Conservation (phyloP, 257 asterid genomes). For the Nicotiana benthamiana region DNA sequence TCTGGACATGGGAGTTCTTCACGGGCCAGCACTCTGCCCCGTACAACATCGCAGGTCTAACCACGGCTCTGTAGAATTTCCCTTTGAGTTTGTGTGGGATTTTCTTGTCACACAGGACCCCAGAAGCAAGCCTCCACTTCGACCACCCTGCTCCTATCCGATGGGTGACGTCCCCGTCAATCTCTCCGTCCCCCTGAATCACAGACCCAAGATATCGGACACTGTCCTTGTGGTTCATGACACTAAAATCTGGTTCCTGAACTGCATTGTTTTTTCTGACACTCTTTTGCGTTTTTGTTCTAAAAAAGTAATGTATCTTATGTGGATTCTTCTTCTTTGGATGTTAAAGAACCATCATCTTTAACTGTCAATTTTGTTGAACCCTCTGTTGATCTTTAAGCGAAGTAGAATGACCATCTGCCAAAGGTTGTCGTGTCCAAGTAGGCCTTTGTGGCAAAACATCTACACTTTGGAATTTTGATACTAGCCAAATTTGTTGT, state of each 20-base stretch:
- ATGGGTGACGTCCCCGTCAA: no score
- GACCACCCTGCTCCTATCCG: no score
- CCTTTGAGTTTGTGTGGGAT: no score
- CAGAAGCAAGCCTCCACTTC: no score
- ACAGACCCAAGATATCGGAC: no score
- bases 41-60: no score
- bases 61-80: no score
- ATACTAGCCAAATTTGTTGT: background rate
- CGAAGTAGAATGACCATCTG: background rate
- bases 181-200: no score
- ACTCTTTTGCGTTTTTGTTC: background rate
- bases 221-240: background rate
- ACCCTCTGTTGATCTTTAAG: background rate
- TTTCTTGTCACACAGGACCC: no score
- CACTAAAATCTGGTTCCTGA: slow-evolving; percentile 7
- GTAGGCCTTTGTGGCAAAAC: background rate
- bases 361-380: background rate
- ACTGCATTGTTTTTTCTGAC: background rate
- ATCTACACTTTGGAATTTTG: background rate
- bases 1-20: no score
- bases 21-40: no score
- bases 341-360: background rate
- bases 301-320: background rate
- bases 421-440: background rate
- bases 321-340: background rate